A percentile compares a stretch with the other conserved stretches of the same genome.
Evolutionary conservation across 192 early-diverging fungal species (phyloP).

Genomic region (Piromyces finnis): DNA sequence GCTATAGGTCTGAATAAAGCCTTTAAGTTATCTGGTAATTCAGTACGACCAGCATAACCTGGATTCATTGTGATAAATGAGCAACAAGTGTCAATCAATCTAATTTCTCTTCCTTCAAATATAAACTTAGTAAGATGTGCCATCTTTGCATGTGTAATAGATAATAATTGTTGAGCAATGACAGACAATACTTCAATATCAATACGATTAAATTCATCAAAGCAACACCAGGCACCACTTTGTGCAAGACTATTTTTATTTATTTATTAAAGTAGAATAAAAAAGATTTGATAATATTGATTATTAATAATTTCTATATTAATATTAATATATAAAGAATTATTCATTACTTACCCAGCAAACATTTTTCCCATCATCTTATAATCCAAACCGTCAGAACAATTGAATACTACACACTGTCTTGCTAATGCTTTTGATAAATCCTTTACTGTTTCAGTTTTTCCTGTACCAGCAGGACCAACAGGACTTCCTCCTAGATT

Average conservation of each 20-base stretch:
- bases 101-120: constrained; percentile 37
- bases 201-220: constrained; percentile 46
- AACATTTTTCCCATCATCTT: constrained; percentile 55
- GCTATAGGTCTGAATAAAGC: constrained; percentile 39
- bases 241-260: constrained; percentile 15
- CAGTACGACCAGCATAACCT: constrained; percentile 36
- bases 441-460: constrained; percentile 46
- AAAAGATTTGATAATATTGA: too few species aligned
- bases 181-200: constrained; percentile 43
- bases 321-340: too few species aligned
- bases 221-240: constrained; percentile 42
- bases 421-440: constrained; percentile 35
- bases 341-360: constrained; percentile 12
- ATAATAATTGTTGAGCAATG: constrained; percentile 40
- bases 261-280: too few species aligned
- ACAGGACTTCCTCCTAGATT: constrained; percentile 39
- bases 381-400: constrained; percentile 44
- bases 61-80: constrained; percentile 47
- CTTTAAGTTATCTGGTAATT: constrained; percentile 41
- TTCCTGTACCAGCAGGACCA: constrained; percentile 38
- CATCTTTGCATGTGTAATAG: constrained; percentile 40
- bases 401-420: constrained; percentile 46
- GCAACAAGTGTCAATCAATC: constrained; percentile 36
- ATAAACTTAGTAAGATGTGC: constrained; percentile 31
- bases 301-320: too few species aligned